phyloP scores from a whole-genome alignment of 495 filamentous ascomycete species.

The Aspergillus bridgeri region DNA sequence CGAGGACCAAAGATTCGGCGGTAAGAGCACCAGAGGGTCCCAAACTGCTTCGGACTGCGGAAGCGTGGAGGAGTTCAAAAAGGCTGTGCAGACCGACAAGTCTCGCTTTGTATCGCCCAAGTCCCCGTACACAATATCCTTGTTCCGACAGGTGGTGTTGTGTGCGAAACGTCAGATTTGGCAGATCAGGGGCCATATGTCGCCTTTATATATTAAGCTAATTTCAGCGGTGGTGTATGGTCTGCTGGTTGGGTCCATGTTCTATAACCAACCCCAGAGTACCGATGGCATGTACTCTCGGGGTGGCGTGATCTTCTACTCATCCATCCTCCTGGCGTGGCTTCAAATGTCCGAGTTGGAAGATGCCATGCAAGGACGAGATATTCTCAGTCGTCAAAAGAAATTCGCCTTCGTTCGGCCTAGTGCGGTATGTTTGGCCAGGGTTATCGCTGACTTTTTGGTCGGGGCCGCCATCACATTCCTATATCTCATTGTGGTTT shows the following conservation, averaged over 20 bases:
- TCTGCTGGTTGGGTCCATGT: conserved; percentile 35
- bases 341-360: conserved; percentile 73
- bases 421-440: conserved; percentile 68
- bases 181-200: conserved; percentile 37
- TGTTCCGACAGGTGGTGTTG: conserved; percentile 58
- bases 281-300: conserved; percentile 42
- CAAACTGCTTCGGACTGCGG: conserved; percentile 40
- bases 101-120: conserved; percentile 38
- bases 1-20: conserved; percentile 34
- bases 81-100: conserved; percentile 38
- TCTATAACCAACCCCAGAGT: conserved; percentile 41
- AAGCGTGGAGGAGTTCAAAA: conserved; percentile 41
- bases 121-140: conserved; percentile 57
- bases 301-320: conserved; percentile 63
- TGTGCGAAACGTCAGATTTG: conserved; percentile 61
- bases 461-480: conserved; percentile 58
- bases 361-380: conserved; percentile 63
- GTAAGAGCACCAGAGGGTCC: conserved; percentile 28
- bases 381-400: conserved; percentile 75
- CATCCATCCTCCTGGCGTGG: conserved; percentile 73
- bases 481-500: conserved; percentile 69
- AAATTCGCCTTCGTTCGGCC: conserved; percentile 74
- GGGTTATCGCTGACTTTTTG: conserved; percentile 66
- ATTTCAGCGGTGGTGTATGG: conserved; percentile 33
- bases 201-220: conserved; percentile 33